These are phyloP conservation scores for Solanum paucissectum DNA, from an alignment of 257 asterid genomes.

Conservation along the genomic window DNA sequence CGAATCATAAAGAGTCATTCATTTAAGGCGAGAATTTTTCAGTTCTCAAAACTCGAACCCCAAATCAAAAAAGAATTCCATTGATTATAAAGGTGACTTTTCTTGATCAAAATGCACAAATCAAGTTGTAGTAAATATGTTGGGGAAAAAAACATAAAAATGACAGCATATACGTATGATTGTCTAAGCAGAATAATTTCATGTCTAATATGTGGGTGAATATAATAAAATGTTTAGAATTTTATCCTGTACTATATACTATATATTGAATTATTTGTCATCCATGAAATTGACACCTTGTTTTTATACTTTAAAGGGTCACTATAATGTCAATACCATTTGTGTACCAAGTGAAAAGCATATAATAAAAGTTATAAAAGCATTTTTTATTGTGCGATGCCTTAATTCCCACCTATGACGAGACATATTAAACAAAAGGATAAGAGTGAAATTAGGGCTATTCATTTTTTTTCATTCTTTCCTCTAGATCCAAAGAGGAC, in stretches of 20 bases:
- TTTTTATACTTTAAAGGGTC: slow-evolving; percentile 1
- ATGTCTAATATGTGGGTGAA: background rate
- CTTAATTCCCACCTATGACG: slow-evolving; percentile 12
- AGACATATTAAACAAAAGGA: slow-evolving; percentile 20
- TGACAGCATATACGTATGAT: background rate
- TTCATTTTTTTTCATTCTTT: background rate
- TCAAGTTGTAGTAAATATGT: background rate
- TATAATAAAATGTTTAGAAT: background rate
- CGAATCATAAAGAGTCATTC: background rate
- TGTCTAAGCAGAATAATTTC: background rate
- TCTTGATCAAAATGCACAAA: background rate
- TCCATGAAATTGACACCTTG: slow-evolving; percentile 8
- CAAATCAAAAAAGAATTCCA: background rate
- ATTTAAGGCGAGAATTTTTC: background rate
- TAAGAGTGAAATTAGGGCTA: slow-evolving; percentile 5
- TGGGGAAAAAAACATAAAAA: background rate
- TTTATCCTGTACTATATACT: background rate
- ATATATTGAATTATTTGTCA: background rate
- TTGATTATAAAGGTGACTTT: background rate
- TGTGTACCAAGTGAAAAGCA: slow-evolving; percentile 39
- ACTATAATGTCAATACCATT: slow-evolving; percentile 18
- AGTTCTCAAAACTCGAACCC: background rate
- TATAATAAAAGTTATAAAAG: slow-evolving; percentile 9
- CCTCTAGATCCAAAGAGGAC: background rate
- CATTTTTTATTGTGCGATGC: slow-evolving; percentile 26